These are phyloP conservation scores for Fusarium solani-melongenae DNA, from an alignment of 2,329 filamentous ascomycete genomes.

Conservation along the genomic window DNA sequence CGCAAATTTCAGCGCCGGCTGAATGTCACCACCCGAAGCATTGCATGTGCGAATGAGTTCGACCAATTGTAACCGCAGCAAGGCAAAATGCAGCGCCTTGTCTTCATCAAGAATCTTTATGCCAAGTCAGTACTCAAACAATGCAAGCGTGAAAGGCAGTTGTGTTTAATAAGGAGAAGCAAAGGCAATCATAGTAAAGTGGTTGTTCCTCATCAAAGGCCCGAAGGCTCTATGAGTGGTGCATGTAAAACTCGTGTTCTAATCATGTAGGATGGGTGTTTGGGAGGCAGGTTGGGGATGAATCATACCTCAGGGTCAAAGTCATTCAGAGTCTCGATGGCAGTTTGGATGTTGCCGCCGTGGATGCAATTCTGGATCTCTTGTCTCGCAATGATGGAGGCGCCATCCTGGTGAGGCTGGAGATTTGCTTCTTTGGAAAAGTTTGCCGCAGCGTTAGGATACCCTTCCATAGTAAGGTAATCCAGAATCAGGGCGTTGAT, in stretches of 20 bases:
- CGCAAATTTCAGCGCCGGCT: slow-evolving; percentile 85
- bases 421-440: slow-evolving; percentile 96
- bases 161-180: slow-evolving; percentile 4
- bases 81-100: slow-evolving; percentile 85
- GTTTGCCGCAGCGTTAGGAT: slow-evolving; percentile 89
- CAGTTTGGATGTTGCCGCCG: slow-evolving; percentile 83
- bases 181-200: slow-evolving; percentile 59
- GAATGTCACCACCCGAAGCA: slow-evolving; percentile 76
- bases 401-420: slow-evolving; percentile 75
- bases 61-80: slow-evolving; percentile 90
- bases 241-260: slow-evolving; percentile 93
- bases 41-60: slow-evolving; percentile 88
- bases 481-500: slow-evolving; percentile 97
- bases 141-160: neutral
- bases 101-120: slow-evolving; percentile 86
- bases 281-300: slow-evolving; percentile 49
- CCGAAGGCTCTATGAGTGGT: slow-evolving; percentile 97
- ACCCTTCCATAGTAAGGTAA: slow-evolving; percentile 96
- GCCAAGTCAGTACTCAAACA: slow-evolving; percentile 18
- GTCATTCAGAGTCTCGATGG: slow-evolving; percentile 89
- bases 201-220: slow-evolving; percentile 91
- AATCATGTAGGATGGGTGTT: slow-evolving; percentile 76
- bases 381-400: slow-evolving; percentile 81
- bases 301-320: slow-evolving; percentile 87
- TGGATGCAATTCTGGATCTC: slow-evolving; percentile 88